Evolutionary conservation across 176 grass and related monocot genomes (phyloP).

Genomic region (Echinochloa phyllopogon): DNA sequence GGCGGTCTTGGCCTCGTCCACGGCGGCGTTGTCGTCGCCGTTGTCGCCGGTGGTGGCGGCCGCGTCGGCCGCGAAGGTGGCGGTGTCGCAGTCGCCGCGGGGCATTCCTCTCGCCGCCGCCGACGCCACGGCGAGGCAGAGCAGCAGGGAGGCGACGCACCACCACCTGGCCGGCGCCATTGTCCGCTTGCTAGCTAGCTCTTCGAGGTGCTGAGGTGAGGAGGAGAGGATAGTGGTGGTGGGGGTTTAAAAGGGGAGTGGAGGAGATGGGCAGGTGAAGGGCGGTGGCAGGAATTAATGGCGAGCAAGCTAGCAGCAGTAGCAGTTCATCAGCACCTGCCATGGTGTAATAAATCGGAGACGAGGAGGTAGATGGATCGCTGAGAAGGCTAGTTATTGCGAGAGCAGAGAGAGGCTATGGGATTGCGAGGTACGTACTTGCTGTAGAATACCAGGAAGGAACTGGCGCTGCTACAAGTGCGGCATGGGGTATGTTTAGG

Average conservation of each 20-base stretch:
- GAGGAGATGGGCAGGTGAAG: slow-evolving; percentile 23
- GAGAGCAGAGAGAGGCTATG: background rate
- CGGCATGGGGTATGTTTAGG: no score
- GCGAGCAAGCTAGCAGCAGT: background rate
- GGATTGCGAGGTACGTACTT: background rate
- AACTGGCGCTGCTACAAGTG: no score
- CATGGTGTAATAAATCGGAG: slow-evolving; percentile 36
- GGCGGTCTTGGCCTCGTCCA: slow-evolving; percentile 39
- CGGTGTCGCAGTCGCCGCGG: slow-evolving; percentile 8
- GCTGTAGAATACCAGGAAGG: background rate
- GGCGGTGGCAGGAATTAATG: slow-evolving; percentile 22
- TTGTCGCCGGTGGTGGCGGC: no score
- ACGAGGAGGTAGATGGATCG: slow-evolving; percentile 23
- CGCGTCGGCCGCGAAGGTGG: background rate
- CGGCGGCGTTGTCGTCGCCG: background rate
- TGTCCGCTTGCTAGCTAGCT: background rate
- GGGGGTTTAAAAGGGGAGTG: slow-evolving; percentile 37
- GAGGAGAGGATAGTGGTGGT: background rate
- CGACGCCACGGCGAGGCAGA: slow-evolving; percentile 44
- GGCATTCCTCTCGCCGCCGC: slow-evolving; percentile 26
- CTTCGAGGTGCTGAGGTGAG: background rate
- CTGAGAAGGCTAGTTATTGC: slow-evolving; percentile 19
- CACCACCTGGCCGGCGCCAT: slow-evolving; percentile 42
- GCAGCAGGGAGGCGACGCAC: slow-evolving; percentile 36
- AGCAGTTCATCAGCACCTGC: background rate